Conservation (phyloP, 208 protist species). For the Acanthamoeba triangularis region DNA sequence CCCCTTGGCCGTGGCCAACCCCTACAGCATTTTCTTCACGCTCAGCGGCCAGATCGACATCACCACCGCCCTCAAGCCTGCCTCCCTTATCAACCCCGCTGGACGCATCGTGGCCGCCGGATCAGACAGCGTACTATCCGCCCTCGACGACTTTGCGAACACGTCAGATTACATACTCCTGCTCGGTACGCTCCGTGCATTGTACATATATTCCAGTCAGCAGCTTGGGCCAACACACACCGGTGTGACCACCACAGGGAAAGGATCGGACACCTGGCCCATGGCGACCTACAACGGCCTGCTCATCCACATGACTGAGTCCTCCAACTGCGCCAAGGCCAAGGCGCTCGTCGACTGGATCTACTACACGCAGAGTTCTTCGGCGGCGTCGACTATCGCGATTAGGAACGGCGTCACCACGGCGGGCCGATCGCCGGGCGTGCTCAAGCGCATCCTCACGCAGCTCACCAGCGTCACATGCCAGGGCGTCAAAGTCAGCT, state of each 20-base stretch:
- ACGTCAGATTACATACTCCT: not conserved
- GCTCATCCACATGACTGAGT: not conserved
- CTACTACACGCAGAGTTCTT: not conserved
- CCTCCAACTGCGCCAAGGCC: not conserved
- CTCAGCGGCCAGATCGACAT: conserved; percentile 4
- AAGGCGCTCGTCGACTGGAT: conserved; percentile 1
- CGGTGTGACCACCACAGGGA: not conserved
- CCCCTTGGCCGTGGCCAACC: not conserved
- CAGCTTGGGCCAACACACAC: no score
- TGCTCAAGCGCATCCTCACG: conserved; percentile 4
- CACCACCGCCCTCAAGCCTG: not conserved
- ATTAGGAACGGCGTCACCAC: not conserved
- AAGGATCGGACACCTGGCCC: not conserved
- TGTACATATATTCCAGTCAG: no score
- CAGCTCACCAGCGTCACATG: not conserved
- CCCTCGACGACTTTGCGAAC: conserved; percentile 4
- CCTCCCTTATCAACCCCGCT: not conserved
- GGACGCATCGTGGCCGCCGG: not conserved
- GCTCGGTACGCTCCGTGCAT: not conserved
- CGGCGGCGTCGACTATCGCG: not conserved
- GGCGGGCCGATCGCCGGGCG: not conserved
- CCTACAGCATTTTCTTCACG: not conserved
- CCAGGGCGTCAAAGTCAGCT: not conserved
- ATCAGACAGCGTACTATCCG: not conserved
- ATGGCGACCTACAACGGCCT: not conserved